Evolutionary conservation across 2,329 filamentous ascomycete species (phyloP).

Genomic region (Reticulascus tulasneorum): DNA sequence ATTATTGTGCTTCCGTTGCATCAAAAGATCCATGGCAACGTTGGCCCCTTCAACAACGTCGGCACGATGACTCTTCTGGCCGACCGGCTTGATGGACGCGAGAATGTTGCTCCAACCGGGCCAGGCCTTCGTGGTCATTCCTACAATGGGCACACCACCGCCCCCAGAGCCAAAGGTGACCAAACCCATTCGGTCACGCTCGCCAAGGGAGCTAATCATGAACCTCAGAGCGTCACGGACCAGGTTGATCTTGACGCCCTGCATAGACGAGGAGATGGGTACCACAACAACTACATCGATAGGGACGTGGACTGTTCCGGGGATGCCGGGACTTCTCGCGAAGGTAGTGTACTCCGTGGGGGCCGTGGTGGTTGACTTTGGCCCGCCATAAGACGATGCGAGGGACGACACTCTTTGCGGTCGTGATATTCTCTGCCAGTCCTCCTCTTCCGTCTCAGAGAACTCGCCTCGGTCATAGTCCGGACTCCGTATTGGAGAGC

Average conservation of each 20-base stretch:
- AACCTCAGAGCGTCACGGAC: conserved; percentile 89
- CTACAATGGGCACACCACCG: conserved; percentile 91
- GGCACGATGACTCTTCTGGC: conserved; percentile 92
- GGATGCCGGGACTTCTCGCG: conserved; percentile 43
- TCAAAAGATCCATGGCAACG: conserved; percentile 95
- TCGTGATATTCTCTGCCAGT: conserved; percentile 62
- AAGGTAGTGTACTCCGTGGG: conserved; percentile 88
- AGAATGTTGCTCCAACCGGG: conserved; percentile 84
- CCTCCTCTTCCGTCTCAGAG: conserved; percentile 85
- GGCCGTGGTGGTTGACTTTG: conserved; percentile 79
- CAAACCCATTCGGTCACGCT: conserved; percentile 92
- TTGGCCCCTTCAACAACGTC: conserved; percentile 98
- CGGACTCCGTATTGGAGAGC: conserved; percentile 59
- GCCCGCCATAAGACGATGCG: conserved; percentile 76
- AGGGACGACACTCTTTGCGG: conserved; percentile 75
- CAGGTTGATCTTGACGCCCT: conserved; percentile 96
- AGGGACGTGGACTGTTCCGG: conserved; percentile 71
- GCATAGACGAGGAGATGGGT: conserved; percentile 96
- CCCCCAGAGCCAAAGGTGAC: conserved; percentile 95
- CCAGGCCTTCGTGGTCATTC: conserved; percentile 97
- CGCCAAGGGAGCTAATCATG: conserved; percentile 83
- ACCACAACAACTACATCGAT: conserved; percentile 96
- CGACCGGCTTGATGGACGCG: conserved; percentile 83
- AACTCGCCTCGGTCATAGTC: conserved; percentile 75
- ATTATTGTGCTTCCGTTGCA: conserved; percentile 96